Base-by-base conservation (phyloP, 768 basidiomycete genomes). In the Mycena albidolilacea region DNA sequence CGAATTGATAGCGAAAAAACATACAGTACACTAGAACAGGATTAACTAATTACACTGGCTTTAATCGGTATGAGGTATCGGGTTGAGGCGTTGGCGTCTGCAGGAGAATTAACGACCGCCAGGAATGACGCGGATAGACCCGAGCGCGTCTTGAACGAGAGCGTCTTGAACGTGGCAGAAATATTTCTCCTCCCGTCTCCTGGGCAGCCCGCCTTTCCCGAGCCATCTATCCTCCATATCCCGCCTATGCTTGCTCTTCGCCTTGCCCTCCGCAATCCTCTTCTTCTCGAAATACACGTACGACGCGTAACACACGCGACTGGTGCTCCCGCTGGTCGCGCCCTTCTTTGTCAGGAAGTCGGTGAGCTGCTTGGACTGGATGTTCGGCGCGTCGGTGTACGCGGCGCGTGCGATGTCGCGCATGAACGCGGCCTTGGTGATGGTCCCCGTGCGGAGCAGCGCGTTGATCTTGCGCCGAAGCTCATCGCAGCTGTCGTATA, bases 141-240 rank as follows among this genome's bases (percentile, higher is more conserved):
- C 71, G 7, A 72, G 66, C 54, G 50, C 54, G 37, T 72, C 66
- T 50, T 72, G 65, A 46, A 72, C 71, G 44, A 72, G 9, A 2
- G 38, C 19, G n/a, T 72, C 65, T 7, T 50, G 54, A 15, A 50
- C 60, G 15, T 19, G 37, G 41, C 67, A 72, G 1, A 19, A 58
- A 23, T 70, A 73, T 39, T 60, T 62, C 35, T 54, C 30, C 52
- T 72, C 62, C 58, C 72, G 70, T 10, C 44, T 14, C 58, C 64
- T 69, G 17, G 76, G 76, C 76, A 73, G 70, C 10, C 77, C 78
- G 43, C 73, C 75, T 44, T 64, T 37, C 57, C 70, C 73, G 37
- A 61, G 62, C 75, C 78, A 77, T 58, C 65, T 64, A 14, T 70
- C 77, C 69, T 78, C 72, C 61, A 71, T 69, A 64, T 78, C 75